phyloP scores from a whole-genome alignment of 139 green algal species.

The Zygnema circumcarinatum region DNA sequence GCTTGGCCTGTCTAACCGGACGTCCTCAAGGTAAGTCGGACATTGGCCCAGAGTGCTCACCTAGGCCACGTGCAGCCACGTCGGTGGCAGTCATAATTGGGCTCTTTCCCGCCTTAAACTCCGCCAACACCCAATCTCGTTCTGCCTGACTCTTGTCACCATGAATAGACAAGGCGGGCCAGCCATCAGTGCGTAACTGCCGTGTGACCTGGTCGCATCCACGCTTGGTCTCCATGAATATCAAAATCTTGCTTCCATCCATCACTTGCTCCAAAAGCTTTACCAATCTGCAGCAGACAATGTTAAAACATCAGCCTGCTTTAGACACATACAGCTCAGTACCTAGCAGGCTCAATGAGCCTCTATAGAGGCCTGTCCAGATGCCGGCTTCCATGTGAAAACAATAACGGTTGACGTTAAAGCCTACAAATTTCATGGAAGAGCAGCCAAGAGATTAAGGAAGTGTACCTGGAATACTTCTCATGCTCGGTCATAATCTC shows the following conservation, averaged over 20 bases:
- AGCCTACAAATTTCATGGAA: no score
- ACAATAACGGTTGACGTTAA: no score
- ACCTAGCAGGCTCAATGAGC: no score
- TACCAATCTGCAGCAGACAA: conserved; percentile 65
- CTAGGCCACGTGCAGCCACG: conserved; percentile 64
- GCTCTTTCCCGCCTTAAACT: conserved; percentile 65
- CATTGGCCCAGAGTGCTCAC: conserved; percentile 46
- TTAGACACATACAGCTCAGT: not conserved
- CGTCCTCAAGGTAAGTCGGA: no score
- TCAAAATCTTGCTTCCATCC: conserved; percentile 76
- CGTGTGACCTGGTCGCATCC: conserved; percentile 87
- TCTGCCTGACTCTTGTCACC: conserved; percentile 69
- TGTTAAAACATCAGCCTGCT: conserved; percentile 32
- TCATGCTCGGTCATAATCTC: conserved; percentile 77
- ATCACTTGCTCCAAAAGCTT: conserved; percentile 80
- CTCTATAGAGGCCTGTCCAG: no score
- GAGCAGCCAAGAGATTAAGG: no score
- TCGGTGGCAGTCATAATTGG: conserved; percentile 68
- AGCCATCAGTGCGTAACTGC: conserved; percentile 80
- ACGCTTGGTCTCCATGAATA: conserved; percentile 95
- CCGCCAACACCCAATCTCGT: conserved; percentile 62
- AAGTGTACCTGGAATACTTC: conserved; percentile 61
- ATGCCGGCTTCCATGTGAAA: no score
- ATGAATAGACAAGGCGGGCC: conserved; percentile 66
- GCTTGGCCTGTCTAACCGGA: no score